These are phyloP conservation scores for Phytopythium litorale DNA, from an alignment of 352 stramenopile species.

Conservation along the genomic window DNA sequence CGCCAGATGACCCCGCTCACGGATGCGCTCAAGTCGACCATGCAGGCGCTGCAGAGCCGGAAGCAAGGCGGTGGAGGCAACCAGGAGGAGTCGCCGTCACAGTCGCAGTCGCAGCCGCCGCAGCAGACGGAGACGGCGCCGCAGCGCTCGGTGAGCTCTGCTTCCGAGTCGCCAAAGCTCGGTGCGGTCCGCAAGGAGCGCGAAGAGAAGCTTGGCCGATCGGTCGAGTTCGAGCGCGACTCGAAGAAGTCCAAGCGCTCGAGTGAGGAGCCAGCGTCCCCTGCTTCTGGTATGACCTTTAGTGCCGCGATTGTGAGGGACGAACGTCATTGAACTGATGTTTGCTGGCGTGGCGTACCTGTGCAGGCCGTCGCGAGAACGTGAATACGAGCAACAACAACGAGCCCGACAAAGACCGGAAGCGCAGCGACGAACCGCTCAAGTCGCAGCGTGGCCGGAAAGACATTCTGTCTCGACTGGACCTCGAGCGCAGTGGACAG, in stretches of 20 bases:
- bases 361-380: not conserved
- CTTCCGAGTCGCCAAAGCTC: not conserved
- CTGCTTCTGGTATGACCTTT: not conserved
- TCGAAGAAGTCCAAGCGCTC: slow-evolving; percentile 24
- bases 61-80: not conserved
- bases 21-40: slow-evolving; percentile 38
- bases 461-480: not conserved
- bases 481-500: not conserved
- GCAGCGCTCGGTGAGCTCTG: not conserved
- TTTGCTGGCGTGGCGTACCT: not conserved
- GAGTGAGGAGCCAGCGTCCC: not conserved
- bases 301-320: not conserved
- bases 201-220: slow-evolving; percentile 15
- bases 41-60: slow-evolving; percentile 9
- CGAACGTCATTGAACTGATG: not conserved
- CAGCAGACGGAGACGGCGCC: not conserved
- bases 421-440: not conserved
- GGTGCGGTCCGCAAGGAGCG: slow-evolving; percentile 21
- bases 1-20: slow-evolving; percentile 57
- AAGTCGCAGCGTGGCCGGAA: slow-evolving; percentile 7
- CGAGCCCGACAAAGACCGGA: slow-evolving; percentile 10
- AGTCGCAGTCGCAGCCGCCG: no score
- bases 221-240: slow-evolving; percentile 14
- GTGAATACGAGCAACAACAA: slow-evolving; percentile 8
- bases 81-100: no score